Conservation (phyloP, 345 rosid genomes). For the Salix koriyanagi region DNA sequence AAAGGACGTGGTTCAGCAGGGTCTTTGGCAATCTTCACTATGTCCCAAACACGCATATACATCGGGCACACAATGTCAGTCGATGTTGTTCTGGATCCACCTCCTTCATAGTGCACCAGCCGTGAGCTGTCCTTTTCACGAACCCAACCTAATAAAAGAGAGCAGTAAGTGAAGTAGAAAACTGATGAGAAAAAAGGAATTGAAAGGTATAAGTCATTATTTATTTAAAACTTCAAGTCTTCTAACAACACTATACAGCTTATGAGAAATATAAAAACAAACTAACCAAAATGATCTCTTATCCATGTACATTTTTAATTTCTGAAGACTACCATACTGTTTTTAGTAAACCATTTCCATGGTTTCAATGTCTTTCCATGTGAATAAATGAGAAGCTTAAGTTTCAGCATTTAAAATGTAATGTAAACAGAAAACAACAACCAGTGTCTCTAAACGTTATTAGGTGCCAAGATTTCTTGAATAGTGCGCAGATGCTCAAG, state of each 20-base stretch:
- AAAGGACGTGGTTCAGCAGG: slow-evolving; percentile 77
- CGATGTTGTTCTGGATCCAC: slow-evolving; percentile 85
- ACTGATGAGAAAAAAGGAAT: neutral
- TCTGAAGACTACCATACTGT: neutral
- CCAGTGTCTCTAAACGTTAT: neutral
- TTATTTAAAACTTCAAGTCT: neutral
- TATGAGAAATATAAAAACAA: neutral
- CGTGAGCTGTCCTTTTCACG: slow-evolving; percentile 81
- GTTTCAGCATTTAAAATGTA: neutral
- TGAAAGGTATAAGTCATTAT: neutral
- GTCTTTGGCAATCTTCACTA: slow-evolving; percentile 89
- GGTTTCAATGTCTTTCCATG: neutral
- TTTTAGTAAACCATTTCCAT: neutral
- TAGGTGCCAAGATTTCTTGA: neutral
- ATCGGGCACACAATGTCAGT: slow-evolving; percentile 95
- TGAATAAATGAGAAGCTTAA: neutral
- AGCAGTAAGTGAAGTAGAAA: slow-evolving; percentile 12
- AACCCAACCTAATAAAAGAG: slow-evolving; percentile 66
- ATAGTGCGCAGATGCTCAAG: neutral
- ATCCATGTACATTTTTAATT: neutral
- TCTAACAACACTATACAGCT: neutral
- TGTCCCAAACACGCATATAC: slow-evolving; percentile 99
- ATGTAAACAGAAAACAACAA: neutral
- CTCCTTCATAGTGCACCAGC: slow-evolving; percentile 90
- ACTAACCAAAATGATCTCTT: neutral